phyloP scores from a whole-genome alignment of 2,329 filamentous ascomycete species.

The Plenodomus lindquistii region DNA sequence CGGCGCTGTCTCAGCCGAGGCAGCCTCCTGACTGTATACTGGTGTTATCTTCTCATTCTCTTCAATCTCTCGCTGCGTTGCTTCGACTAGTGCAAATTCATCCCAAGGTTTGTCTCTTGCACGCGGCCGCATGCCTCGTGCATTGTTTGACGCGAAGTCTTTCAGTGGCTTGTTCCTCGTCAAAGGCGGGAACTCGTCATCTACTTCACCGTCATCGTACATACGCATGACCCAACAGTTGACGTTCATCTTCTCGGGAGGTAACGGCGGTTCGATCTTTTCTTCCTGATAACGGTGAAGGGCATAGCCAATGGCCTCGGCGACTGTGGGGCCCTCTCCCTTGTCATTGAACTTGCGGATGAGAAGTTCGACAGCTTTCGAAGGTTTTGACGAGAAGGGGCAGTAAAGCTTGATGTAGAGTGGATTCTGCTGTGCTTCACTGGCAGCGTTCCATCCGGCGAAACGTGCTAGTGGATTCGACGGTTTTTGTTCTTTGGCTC shows the following conservation, averaged over 20 bases:
- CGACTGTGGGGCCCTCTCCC: conserved; percentile 71
- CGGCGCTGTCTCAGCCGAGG: conserved; percentile 31
- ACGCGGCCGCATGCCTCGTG: conserved; percentile 65
- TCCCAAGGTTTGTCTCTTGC: conserved; percentile 78
- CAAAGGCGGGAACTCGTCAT: conserved; percentile 81
- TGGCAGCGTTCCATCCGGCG: conserved; percentile 75
- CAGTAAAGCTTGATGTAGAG: conserved; percentile 77
- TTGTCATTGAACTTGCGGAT: conserved; percentile 71
- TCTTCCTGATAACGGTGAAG: conserved; percentile 80
- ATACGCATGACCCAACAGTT: conserved; percentile 84
- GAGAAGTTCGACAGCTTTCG: conserved; percentile 70
- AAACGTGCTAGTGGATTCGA: conserved; percentile 76
- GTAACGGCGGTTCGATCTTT: conserved; percentile 69
- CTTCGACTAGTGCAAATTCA: conserved; percentile 79
- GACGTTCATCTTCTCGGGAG: conserved; percentile 70
- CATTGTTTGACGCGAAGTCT: conserved; percentile 79
- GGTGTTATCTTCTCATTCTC: conserved; percentile 72
- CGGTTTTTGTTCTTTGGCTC: conserved; percentile 70
- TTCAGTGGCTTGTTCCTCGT: conserved; percentile 74
- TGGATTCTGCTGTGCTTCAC: conserved; percentile 68
- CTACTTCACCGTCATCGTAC: conserved; percentile 82
- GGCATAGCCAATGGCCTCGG: conserved; percentile 79
- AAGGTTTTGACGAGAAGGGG: conserved; percentile 68
- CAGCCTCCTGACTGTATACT: conserved; percentile 63
- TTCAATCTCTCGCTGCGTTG: conserved; percentile 67